A percentile compares a stretch with the other conserved stretches of the same genome.
phyloP scores from a whole-genome alignment of 768 basidiomycete species.

The Mycena maculata region DNA sequence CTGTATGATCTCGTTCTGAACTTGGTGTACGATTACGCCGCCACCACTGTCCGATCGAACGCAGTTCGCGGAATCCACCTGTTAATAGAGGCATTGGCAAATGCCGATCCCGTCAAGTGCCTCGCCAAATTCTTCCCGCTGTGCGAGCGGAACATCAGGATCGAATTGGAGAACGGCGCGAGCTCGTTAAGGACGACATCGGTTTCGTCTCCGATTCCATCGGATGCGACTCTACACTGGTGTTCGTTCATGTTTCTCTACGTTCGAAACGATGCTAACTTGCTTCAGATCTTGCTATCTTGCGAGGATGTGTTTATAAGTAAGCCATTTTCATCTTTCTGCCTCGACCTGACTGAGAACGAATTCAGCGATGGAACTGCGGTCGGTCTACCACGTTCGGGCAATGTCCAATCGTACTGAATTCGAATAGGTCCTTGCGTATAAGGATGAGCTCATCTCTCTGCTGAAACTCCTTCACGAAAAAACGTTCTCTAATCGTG shows the following conservation, averaged over 20 bases:
- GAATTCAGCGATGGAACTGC: conserved; percentile 65
- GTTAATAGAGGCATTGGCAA: conserved; percentile 86
- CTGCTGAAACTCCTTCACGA: conserved; percentile 73
- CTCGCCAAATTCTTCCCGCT: conserved; percentile 83
- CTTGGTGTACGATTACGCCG: conserved; percentile 86
- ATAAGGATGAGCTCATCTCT: conserved; percentile 70
- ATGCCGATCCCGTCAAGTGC: conserved; percentile 81
- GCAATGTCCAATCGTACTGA: not conserved
- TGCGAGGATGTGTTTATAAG: conserved; percentile 86
- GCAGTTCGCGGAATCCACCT: conserved; percentile 89
- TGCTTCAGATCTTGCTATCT: conserved; percentile 72
- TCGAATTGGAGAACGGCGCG: conserved; percentile 88
- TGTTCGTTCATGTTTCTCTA: conserved; percentile 57
- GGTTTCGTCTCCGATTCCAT: conserved; percentile 72
- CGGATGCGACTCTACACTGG: conserved; percentile 91
- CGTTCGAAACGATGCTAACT: conserved; percentile 15
- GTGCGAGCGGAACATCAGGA: conserved; percentile 74
- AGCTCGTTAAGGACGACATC: conserved; percentile 80
- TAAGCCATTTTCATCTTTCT: conserved; percentile 49
- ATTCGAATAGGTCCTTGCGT: conserved; percentile 65
- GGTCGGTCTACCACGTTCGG: conserved; percentile 50
- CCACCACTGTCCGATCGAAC: conserved; percentile 83
- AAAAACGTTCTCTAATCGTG: conserved; percentile 82
- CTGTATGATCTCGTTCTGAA: conserved; percentile 85
- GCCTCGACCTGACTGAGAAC: not conserved